These are phyloP conservation scores for Sophora flavescens DNA, from an alignment of 306 rosid genomes.

Conservation along the genomic window DNA sequence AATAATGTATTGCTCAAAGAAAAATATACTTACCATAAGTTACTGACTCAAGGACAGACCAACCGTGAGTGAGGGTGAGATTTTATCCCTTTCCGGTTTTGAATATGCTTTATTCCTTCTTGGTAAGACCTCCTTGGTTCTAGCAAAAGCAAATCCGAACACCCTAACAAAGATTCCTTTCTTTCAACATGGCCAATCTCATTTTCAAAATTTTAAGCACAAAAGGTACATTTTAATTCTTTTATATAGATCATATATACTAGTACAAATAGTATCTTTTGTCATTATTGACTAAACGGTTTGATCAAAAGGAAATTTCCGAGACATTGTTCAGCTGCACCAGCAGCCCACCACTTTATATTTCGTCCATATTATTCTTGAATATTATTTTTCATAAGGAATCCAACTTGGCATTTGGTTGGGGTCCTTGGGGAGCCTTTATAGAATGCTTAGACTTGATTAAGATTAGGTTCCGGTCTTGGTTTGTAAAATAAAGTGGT, in stretches of 20 bases:
- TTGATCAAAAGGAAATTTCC: constrained; percentile 47
- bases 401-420: too few species aligned
- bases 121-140: constrained; percentile 58
- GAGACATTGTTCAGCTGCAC: constrained; percentile 10
- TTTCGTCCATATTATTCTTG: background rate
- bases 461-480: too few species aligned
- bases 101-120: constrained; percentile 65
- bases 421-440: too few species aligned
- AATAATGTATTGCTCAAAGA: background rate
- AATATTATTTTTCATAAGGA: too few species aligned
- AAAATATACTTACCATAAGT: constrained; percentile 3
- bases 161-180: constrained; percentile 63
- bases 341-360: constrained; percentile 5
- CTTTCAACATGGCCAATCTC: constrained; percentile 57
- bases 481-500: too few species aligned
- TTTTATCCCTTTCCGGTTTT: constrained; percentile 38
- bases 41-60: constrained; percentile 18
- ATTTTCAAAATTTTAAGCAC: constrained; percentile 32
- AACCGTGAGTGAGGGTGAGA: constrained; percentile 40
- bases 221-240: constrained; percentile 25
- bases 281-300: background rate
- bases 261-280: constrained; percentile 21
- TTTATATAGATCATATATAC: background rate
- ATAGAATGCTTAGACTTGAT: too few species aligned
- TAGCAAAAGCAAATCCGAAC: constrained; percentile 65